Evolutionary conservation across 2,329 filamentous ascomycete species (phyloP).

Genomic region (Pseudogymnoascus sp.): DNA sequence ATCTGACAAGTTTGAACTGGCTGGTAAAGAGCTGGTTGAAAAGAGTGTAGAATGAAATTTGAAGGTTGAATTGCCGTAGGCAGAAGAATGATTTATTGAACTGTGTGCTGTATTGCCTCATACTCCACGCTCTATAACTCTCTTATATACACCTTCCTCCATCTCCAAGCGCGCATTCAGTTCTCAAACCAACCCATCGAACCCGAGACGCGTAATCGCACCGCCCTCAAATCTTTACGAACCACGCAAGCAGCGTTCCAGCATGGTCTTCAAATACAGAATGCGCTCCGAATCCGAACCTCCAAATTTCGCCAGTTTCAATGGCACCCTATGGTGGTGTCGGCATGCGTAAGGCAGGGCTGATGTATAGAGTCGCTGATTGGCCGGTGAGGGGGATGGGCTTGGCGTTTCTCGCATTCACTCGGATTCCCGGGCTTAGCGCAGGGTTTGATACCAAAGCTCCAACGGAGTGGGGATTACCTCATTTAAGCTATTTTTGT

Average conservation of each 20-base stretch:
- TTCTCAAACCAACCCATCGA: neutral
- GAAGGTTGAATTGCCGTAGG: neutral
- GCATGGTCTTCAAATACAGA: neutral
- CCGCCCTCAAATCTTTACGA: neutral
- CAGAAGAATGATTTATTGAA: neutral
- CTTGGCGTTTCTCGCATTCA: neutral
- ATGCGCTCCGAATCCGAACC: neutral
- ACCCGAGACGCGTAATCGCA: constrained; percentile 5
- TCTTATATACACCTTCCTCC: constrained; percentile 4
- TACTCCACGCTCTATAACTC: neutral
- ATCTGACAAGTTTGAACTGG: neutral
- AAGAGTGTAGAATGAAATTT: neutral
- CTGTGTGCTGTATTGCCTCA: neutral
- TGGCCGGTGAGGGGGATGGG: neutral
- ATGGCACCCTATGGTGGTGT: neutral
- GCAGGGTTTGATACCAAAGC: neutral
- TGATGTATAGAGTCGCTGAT: neutral
- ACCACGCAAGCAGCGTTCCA: neutral
- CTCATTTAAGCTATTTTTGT: constrained; percentile 1
- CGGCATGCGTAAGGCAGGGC: neutral
- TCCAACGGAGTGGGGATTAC: neutral
- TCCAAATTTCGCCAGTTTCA: neutral
- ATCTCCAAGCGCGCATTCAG: neutral
- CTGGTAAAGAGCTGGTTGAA: too few relatives aligned
- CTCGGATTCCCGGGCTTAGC: neutral